phyloP scores from a whole-genome alignment of 345 rosid genomes.

The Linum trigynum region DNA sequence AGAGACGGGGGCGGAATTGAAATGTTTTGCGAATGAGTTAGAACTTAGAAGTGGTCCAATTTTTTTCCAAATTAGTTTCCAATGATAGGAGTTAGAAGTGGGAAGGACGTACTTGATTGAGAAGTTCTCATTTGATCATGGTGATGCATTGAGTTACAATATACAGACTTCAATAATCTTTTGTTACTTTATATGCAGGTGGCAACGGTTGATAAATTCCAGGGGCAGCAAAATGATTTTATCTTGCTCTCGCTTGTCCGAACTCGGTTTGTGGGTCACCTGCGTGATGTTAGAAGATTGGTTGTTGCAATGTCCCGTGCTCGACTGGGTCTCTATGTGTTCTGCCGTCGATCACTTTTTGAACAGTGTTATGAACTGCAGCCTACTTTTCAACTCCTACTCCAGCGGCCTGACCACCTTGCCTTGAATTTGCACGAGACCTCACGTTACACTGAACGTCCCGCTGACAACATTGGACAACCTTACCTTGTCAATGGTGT shows the following conservation, averaged over 20 bases:
- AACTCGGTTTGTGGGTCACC: constrained; percentile 93
- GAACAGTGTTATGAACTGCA: constrained; percentile 96
- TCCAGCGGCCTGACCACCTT: constrained; percentile 75
- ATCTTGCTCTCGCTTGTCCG: constrained; percentile 92
- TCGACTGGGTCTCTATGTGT: constrained; percentile 78
- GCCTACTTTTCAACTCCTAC: constrained; percentile 76
- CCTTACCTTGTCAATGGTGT: constrained; percentile 48
- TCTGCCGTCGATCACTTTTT: constrained; percentile 82
- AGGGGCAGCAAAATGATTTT: constrained; percentile 96
- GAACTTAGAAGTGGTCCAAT: no score
- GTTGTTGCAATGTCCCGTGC: constrained; percentile 99
- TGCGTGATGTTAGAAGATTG: constrained; percentile 94
- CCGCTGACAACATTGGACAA: constrained; percentile 57
- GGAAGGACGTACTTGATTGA: no score
- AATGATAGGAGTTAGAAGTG: no score
- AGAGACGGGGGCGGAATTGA: no score
- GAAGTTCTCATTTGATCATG: not conserved
- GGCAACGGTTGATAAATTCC: constrained; percentile 95
- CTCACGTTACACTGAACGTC: constrained; percentile 61
- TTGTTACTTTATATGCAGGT: constrained; percentile 38
- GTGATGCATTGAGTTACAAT: not conserved
- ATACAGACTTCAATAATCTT: not conserved
- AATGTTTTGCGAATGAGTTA: no score
- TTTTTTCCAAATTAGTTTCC: no score
- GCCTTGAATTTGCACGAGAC: constrained; percentile 55